These are phyloP conservation scores for Aspergillus heteromorphus DNA, from an alignment of 495 filamentous ascomycete species.

Conservation along the genomic window DNA sequence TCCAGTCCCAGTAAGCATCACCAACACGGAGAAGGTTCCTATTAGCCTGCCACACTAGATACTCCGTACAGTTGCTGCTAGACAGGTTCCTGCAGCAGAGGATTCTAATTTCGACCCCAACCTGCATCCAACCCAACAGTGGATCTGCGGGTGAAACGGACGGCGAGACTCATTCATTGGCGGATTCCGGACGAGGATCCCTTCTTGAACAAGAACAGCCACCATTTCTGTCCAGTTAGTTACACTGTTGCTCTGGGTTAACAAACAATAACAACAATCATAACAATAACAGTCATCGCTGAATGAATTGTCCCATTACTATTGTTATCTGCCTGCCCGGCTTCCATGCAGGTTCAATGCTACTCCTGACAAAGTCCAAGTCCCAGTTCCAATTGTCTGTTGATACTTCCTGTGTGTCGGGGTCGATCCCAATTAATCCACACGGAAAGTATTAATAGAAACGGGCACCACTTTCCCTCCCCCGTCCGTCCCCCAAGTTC, in stretches of 20 bases:
- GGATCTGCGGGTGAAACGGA: slow-evolving; percentile 1
- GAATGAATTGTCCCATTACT: too few relatives aligned
- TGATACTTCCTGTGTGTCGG: too few relatives aligned
- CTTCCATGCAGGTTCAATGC: background rate
- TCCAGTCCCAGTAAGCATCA: background rate
- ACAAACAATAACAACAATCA: too few relatives aligned
- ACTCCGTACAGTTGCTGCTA: too few relatives aligned
- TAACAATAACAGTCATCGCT: too few relatives aligned
- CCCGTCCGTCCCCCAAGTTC: too few relatives aligned
- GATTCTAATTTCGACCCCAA: background rate
- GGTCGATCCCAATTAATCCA: background rate
- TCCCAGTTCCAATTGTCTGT: too few relatives aligned
- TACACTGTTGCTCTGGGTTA: too few relatives aligned
- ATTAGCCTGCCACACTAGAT: background rate
- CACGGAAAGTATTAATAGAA: background rate
- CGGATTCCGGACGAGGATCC: background rate
- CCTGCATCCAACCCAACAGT: background rate
- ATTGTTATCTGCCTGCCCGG: background rate
- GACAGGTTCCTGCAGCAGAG: background rate
- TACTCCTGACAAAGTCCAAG: too few relatives aligned
- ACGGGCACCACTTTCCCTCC: background rate
- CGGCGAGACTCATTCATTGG: background rate
- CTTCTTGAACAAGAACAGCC: too few relatives aligned
- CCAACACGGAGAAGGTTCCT: background rate
- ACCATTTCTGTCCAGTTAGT: too few relatives aligned